phyloP scores from a whole-genome alignment of 2,329 filamentous ascomycete species.

The Arthrobotrys megalospora region DNA sequence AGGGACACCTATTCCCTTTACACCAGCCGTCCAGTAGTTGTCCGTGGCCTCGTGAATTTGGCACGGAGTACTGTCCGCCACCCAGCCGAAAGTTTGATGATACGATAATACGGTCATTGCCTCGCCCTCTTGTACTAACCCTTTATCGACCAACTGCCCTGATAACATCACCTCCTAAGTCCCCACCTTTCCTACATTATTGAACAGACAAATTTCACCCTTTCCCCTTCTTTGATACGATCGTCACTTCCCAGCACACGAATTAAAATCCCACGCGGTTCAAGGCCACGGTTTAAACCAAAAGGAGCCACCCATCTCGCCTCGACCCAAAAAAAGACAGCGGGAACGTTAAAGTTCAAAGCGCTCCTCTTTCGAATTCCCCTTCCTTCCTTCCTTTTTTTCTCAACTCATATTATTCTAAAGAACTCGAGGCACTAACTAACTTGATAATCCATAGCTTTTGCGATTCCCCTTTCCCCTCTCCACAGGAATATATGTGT shows the following conservation, averaged over 20 bases:
- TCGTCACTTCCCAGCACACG: constrained; percentile 32
- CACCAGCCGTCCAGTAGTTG: not conserved
- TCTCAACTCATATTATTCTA: not conserved
- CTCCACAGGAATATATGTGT: constrained; percentile 31
- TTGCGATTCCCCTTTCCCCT: constrained; percentile 18
- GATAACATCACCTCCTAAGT: constrained; percentile 44
- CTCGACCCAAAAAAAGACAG: constrained; percentile 26
- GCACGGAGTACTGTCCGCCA: constrained; percentile 1
- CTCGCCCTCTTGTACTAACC: constrained; percentile 16
- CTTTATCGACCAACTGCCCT: constrained; percentile 17
- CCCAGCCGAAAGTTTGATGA: constrained; percentile 26
- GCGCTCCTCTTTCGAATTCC: constrained; percentile 32
- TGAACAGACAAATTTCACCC: constrained; percentile 23
- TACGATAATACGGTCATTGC: constrained; percentile 48
- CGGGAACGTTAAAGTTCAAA: constrained; percentile 27
- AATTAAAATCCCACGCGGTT: constrained; percentile 37
- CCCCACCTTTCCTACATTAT: constrained; percentile 27
- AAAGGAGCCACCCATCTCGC: constrained; percentile 31
- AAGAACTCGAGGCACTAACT: not conserved
- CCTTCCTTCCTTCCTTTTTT: constrained; percentile 17
- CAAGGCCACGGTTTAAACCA: constrained; percentile 44
- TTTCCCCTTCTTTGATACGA: constrained; percentile 30
- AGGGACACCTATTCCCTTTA: constrained; percentile 39
- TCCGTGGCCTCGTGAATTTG: constrained; percentile 8
- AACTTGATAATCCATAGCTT: constrained; percentile 1